Conservation (phyloP, 495 filamentous ascomycete genomes). For the Penicillium mononematosum region DNA sequence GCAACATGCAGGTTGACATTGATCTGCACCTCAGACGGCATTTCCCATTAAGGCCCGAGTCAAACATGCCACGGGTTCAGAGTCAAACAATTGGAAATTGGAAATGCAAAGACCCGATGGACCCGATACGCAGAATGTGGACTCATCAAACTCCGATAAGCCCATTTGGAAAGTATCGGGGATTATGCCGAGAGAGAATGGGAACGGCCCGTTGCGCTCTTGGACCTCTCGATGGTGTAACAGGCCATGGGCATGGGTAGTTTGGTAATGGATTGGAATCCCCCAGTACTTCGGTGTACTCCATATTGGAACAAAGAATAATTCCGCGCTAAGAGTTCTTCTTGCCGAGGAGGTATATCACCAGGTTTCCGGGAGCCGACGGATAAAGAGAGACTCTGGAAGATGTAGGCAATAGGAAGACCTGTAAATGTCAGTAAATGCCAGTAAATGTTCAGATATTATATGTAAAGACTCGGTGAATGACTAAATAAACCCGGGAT, state of each 20-base stretch:
- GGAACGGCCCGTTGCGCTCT: conserved; percentile 8
- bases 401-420: neutral
- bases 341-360: neutral
- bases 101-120: neutral
- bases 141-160: neutral
- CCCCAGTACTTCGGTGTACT: no score
- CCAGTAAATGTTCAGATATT: no score
- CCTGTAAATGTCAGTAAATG: no score
- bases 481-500: no score
- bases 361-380: neutral
- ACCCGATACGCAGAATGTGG: neutral
- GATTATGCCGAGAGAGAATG: conserved; percentile 4
- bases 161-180: neutral
- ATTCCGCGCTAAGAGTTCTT: neutral
- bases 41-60: neutral
- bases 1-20: neutral
- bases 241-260: neutral
- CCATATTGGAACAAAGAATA: no score
- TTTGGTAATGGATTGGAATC: neutral
- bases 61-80: neutral
- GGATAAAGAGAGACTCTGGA: neutral
- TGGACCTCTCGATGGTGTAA: neutral
- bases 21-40: neutral
- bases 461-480: no score
- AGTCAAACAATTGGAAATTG: neutral